Evolutionary conservation across 2,329 filamentous ascomycete species (phyloP).

Genomic region (Scedosporium apiospermum): DNA sequence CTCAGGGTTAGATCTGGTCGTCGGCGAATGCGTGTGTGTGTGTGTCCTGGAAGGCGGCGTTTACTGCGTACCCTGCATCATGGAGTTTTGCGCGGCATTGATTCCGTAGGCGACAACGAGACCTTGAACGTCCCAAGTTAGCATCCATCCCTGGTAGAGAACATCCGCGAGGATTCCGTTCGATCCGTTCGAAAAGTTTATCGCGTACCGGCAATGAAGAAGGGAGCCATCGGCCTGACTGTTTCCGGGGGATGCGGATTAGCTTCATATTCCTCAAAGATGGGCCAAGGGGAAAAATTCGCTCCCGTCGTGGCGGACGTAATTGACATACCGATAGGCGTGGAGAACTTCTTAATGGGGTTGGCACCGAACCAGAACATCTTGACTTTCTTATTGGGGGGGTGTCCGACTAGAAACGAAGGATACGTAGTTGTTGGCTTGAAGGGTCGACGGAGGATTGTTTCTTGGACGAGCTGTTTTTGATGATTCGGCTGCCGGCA

Average conservation of each 20-base stretch:
- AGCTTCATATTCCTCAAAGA: slow-evolving; percentile 10
- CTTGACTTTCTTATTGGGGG: slow-evolving; percentile 35
- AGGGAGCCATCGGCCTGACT: slow-evolving; percentile 89
- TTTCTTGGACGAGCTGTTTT: slow-evolving; percentile 15
- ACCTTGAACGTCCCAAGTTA: slow-evolving; percentile 40
- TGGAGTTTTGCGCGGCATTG: slow-evolving; percentile 69
- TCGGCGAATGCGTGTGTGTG: slow-evolving; percentile 8
- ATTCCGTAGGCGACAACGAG: slow-evolving; percentile 82
- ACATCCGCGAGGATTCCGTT: slow-evolving; percentile 1
- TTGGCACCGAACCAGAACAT: slow-evolving; percentile 65
- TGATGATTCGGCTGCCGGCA: slow-evolving; percentile 17
- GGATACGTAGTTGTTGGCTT: slow-evolving; percentile 5
- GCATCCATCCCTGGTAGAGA: background rate
- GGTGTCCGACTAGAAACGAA: slow-evolving; percentile 23
- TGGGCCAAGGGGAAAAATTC: background rate
- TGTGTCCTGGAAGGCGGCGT: slow-evolving; percentile 12
- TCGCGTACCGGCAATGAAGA: slow-evolving; percentile 79
- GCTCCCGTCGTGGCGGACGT: background rate
- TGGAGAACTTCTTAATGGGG: slow-evolving; percentile 70
- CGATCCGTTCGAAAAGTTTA: slow-evolving; percentile 8
- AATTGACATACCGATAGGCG: slow-evolving; percentile 60
- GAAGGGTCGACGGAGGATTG: background rate
- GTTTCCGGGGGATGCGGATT: slow-evolving; percentile 16
- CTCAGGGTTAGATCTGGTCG: slow-evolving; percentile 4
- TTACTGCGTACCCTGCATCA: slow-evolving; percentile 60